Conservation (phyloP, 257 asterid species). For the Linaria vulgaris region DNA sequence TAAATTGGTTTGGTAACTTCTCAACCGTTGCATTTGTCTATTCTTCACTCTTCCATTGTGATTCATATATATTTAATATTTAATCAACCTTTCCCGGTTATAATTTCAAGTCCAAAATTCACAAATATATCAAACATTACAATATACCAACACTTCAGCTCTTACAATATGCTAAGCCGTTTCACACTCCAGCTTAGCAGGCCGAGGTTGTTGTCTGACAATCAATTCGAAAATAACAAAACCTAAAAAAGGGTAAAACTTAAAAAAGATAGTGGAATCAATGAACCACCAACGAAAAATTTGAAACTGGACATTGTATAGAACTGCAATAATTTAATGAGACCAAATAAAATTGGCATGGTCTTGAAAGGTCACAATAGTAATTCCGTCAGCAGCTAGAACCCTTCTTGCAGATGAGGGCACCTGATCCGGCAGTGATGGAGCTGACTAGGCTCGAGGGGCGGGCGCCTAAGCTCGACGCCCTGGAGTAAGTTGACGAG, state of each 20-base stretch:
- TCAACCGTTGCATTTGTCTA: too few species aligned
- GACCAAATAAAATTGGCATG: conserved; percentile 24
- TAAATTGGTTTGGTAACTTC: too few species aligned
- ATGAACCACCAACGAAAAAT: too few species aligned
- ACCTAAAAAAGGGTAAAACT: conserved; percentile 2
- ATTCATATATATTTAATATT: too few species aligned
- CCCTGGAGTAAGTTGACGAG: conserved; percentile 54
- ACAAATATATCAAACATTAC: conserved; percentile 10
- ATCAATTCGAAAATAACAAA: conserved; percentile 34
- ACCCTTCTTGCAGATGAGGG: conserved; percentile 41
- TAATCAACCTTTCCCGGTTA: too few species aligned
- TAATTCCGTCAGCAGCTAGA: conserved; percentile 37
- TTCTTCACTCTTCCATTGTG: too few species aligned
- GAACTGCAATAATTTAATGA: conserved; percentile 12
- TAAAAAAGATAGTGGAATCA: conserved; percentile 21
- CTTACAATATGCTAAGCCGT: conserved; percentile 44
- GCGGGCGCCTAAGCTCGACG: conserved; percentile 54
- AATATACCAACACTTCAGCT: conserved; percentile 59
- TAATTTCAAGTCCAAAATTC: too few species aligned
- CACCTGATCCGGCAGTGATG: conserved; percentile 47
- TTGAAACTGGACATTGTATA: conserved; percentile 18
- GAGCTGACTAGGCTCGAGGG: conserved; percentile 45
- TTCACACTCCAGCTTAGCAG: conserved; percentile 42
- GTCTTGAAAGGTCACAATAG: conserved; percentile 24
- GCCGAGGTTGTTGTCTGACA: conserved; percentile 68